Base-by-base conservation (phyloP, 345 rosid genomes). In the Mallotus nudiflorus region DNA sequence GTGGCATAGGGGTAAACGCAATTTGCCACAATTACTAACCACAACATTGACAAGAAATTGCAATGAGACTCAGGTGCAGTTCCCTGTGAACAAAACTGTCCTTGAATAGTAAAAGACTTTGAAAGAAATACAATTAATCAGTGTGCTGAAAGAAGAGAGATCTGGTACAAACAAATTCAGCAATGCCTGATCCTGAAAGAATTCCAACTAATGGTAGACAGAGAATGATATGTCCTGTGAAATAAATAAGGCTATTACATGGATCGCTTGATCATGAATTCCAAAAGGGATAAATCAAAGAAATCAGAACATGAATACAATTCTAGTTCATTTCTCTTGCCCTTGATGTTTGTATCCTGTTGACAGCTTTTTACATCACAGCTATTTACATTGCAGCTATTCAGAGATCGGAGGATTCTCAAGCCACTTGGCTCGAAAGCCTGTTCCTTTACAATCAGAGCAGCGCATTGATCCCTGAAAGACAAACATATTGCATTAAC, bases 391-490 rank as follows among this genome's bases (percentile, higher is more conserved):
- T n/a, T n/a, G n/a, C n/a, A n/a, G n/a, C n/a, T n/a, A n/a, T n/a
- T n/a, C n/a, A 16, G 84, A 66, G 54, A 80, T 70, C 2, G 90
- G 85, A 77, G 93, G 93, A 74, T 86, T 73, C 68, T 84, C 91
- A 86, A 94, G 82, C 97, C 98, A 94, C 80, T 86, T 87, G 63
- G 98, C 98, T n/a, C 96, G 96, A 77, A 88, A 94, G 2, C 98
- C 93, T 1, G 98, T 94, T 80, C 96, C 98, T 77, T 94, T 84
- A 69, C 98, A 91, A 78, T 88, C 88, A 1, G 77, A 68, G 77
- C 96, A 90, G 81, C 84, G 68, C 39, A 67, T 80, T 6, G 87
- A 86, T 15, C 97, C 98, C 96, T 93, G 80, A n/a, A 65, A 44
- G 45, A 76, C 27, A 25, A 69, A 64, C 3, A 49, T n/a, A 27